Conservation (phyloP, 2,329 filamentous ascomycete species). For the Bimuria novae-zelandiae region DNA sequence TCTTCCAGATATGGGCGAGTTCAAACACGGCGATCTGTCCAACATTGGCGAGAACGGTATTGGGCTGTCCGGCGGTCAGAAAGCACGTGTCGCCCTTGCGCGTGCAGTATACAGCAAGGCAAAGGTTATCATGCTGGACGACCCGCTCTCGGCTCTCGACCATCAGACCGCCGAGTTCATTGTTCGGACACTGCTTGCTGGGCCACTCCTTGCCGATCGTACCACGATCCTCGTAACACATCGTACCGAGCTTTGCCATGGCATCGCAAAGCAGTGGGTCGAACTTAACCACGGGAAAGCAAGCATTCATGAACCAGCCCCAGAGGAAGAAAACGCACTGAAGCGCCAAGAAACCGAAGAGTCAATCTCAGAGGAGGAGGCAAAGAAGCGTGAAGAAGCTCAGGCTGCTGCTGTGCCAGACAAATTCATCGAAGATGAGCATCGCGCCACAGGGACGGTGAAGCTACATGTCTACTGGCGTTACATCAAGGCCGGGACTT, state of each 20-base stretch:
- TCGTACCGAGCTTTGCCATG: slow-evolving; percentile 70
- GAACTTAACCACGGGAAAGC: slow-evolving; percentile 68
- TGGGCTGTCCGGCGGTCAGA: slow-evolving; percentile 65
- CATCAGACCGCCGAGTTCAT: slow-evolving; percentile 68
- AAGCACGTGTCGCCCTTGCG: slow-evolving; percentile 64
- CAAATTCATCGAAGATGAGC: slow-evolving; percentile 80
- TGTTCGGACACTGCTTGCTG: slow-evolving; percentile 61
- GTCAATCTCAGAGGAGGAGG: slow-evolving; percentile 41
- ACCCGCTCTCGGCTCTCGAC: slow-evolving; percentile 64
- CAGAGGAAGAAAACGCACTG: slow-evolving; percentile 53
- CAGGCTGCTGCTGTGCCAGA: slow-evolving; percentile 63
- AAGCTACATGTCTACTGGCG: slow-evolving; percentile 78
- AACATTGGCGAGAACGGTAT: slow-evolving; percentile 66
- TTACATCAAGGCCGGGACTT: slow-evolving; percentile 80
- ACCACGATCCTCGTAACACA: slow-evolving; percentile 67
- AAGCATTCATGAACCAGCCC: slow-evolving; percentile 46
- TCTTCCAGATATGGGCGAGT: slow-evolving; percentile 63
- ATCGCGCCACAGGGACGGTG: slow-evolving; percentile 74
- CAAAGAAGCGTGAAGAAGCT: slow-evolving; percentile 41
- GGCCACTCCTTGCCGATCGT: slow-evolving; percentile 58
- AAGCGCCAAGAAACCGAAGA: slow-evolving; percentile 45
- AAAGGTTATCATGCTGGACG: slow-evolving; percentile 61
- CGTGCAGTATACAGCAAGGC: slow-evolving; percentile 63
- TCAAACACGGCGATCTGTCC: slow-evolving; percentile 67
- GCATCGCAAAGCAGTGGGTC: slow-evolving; percentile 74